phyloP scores from a whole-genome alignment of 192 early-diverging fungal species.

The Fimicolochytrium jonesii region DNA sequence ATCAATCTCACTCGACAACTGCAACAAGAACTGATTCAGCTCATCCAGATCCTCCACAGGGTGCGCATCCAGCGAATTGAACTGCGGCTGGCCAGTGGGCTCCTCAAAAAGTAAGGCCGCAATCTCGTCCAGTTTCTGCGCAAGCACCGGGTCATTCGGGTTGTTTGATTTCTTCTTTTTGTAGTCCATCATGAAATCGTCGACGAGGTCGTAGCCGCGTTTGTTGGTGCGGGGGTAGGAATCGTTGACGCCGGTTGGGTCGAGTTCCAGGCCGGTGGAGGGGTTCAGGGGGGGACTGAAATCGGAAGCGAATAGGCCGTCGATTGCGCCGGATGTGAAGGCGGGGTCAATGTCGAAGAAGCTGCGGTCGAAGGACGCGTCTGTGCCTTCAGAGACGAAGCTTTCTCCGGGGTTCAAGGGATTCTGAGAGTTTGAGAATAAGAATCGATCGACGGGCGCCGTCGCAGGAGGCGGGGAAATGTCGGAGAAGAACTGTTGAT shows the following conservation, averaged over 20 bases:
- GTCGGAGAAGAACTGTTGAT: too few relatives aligned
- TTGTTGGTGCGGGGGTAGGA: not conserved
- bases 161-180: conserved; percentile 14
- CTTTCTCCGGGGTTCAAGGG: not conserved
- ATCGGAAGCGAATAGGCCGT: too few relatives aligned
- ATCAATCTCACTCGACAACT: conserved; percentile 19
- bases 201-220: conserved; percentile 18
- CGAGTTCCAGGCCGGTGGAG: too few relatives aligned
- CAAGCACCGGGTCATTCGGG: conserved; percentile 15
- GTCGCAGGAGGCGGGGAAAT: too few relatives aligned
- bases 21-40: conserved; percentile 7
- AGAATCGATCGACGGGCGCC: too few relatives aligned
- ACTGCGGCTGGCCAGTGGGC: not conserved
- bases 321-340: too few relatives aligned
- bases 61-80: not conserved
- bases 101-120: conserved; percentile 11
- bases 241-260: not conserved
- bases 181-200: conserved; percentile 18
- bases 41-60: conserved; percentile 19
- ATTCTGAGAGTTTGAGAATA: not conserved
- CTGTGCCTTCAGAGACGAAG: not conserved
- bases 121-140: conserved; percentile 19
- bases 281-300: too few relatives aligned
- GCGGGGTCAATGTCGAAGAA: too few relatives aligned
- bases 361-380: not conserved